Conservation (phyloP, 164 flowering plant genomes). For the Magnolia kwangsiensis region DNA sequence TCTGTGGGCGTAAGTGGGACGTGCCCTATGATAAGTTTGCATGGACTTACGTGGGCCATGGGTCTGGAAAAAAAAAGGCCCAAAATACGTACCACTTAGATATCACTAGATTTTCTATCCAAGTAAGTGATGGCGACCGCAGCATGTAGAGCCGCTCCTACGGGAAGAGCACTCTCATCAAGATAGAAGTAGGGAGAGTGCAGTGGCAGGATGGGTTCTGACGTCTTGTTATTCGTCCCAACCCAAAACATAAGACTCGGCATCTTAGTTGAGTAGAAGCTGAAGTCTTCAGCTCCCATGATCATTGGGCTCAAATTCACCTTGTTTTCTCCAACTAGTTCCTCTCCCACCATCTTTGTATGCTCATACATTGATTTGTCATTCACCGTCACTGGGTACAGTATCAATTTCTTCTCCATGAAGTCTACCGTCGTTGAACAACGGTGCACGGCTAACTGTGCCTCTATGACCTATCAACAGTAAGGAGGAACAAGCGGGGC, state of each 20-base stretch:
- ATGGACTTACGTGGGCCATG: too few relatives aligned
- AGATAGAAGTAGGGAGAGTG: conserved; percentile 57
- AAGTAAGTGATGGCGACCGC: conserved; percentile 63
- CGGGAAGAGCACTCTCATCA: conserved; percentile 66
- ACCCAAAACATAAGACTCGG: conserved; percentile 42
- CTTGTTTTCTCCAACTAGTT: conserved; percentile 45
- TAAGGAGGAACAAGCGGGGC: neutral
- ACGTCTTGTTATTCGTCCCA: conserved; percentile 46
- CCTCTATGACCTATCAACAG: conserved; percentile 49
- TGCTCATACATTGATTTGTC: conserved; percentile 55
- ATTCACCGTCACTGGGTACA: conserved; percentile 56
- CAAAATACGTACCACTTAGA: neutral
- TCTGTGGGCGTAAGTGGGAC: too few relatives aligned
- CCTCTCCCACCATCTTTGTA: conserved; percentile 45
- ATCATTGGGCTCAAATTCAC: conserved; percentile 30
- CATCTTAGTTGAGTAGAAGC: conserved; percentile 56
- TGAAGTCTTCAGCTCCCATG: conserved; percentile 75
- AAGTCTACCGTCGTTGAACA: conserved; percentile 58
- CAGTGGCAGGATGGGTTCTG: conserved; percentile 21
- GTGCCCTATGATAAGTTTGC: too few relatives aligned
- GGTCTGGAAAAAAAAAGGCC: too few relatives aligned
- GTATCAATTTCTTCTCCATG: conserved; percentile 41
- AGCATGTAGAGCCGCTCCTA: conserved; percentile 79
- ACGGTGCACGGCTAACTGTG: conserved; percentile 52
- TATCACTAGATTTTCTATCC: conserved; percentile 19